Conservation (phyloP, 2,329 filamentous ascomycete genomes). For the Penicillium carneum region DNA sequence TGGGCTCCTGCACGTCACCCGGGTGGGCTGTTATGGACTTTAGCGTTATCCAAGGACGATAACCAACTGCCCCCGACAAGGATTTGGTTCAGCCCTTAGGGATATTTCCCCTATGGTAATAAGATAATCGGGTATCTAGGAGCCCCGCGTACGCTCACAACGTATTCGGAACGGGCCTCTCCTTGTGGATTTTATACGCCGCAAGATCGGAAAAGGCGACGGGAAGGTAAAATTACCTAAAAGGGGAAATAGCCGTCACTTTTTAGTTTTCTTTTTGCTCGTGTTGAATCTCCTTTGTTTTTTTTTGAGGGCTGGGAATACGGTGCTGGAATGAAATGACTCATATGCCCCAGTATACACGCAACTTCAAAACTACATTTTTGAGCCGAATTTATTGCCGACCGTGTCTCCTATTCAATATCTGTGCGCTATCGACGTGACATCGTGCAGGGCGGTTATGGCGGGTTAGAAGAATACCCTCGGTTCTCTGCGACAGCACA, state of each 20-base stretch:
- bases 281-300: not conserved
- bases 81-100: constrained; percentile 14
- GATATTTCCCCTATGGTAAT: not conserved
- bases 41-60: not conserved
- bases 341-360: not conserved
- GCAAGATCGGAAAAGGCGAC: not conserved
- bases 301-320: not conserved
- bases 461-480: constrained; percentile 30
- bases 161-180: not conserved
- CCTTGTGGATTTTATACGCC: not conserved
- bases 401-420: constrained; percentile 21
- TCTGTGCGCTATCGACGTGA: constrained; percentile 30
- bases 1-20: constrained; percentile 11
- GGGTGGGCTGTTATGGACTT: constrained; percentile 1
- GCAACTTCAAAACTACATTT: constrained; percentile 9
- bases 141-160: not conserved
- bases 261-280: not conserved
- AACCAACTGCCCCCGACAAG: constrained; percentile 1
- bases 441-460: constrained; percentile 33
- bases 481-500: not conserved
- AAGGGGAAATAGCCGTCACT: not conserved
- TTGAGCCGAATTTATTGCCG: constrained; percentile 1
- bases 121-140: not conserved
- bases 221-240: not conserved
- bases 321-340: not conserved